Evolutionary conservation across 1,139 yeast genomes (phyloP).

Genomic region (Yamadazyma songkhlaensis): DNA sequence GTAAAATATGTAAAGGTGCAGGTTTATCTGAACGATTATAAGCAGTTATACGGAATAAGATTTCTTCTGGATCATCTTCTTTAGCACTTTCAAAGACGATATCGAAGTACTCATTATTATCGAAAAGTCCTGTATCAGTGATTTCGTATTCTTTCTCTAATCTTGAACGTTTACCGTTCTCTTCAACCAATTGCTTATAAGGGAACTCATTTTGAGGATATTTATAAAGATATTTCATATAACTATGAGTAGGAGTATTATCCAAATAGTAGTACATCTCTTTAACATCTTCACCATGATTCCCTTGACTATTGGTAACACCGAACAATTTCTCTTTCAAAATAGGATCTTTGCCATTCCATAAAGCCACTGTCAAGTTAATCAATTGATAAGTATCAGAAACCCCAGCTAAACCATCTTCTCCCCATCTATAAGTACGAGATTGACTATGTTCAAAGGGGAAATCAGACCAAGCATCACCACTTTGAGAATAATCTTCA

Average conservation of each 20-base stretch:
- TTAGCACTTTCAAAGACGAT: constrained; percentile 91
- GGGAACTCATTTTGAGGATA: constrained; percentile 88
- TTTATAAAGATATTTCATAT: constrained; percentile 89
- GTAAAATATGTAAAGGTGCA: constrained; percentile 85
- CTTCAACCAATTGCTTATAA: constrained; percentile 69
- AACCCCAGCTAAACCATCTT: constrained; percentile 93
- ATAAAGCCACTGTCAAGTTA: constrained; percentile 76
- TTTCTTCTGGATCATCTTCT: constrained; percentile 78
- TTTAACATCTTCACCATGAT: constrained; percentile 95
- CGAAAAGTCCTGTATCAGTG: constrained; percentile 72
- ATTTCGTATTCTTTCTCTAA: constrained; percentile 69
- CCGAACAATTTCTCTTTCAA: constrained; percentile 89
- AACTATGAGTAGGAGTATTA: constrained; percentile 90
- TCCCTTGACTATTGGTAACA: constrained; percentile 88
- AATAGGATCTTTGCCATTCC: constrained; percentile 89
- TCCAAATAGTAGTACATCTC: constrained; percentile 81
- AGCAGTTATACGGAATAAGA: constrained; percentile 84
- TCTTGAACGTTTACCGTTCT: constrained; percentile 65
- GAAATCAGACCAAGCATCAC: constrained; percentile 92
- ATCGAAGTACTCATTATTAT: constrained; percentile 83
- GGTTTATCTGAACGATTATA: constrained; percentile 80
- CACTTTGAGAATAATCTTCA: constrained; percentile 84
- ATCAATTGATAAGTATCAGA: constrained; percentile 81
- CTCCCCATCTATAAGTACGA: constrained; percentile 93
- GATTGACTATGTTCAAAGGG: constrained; percentile 86